Base-by-base conservation (phyloP, 2,329 filamentous ascomycete species). In the Berkeleyomyces rouxiae region DNA sequence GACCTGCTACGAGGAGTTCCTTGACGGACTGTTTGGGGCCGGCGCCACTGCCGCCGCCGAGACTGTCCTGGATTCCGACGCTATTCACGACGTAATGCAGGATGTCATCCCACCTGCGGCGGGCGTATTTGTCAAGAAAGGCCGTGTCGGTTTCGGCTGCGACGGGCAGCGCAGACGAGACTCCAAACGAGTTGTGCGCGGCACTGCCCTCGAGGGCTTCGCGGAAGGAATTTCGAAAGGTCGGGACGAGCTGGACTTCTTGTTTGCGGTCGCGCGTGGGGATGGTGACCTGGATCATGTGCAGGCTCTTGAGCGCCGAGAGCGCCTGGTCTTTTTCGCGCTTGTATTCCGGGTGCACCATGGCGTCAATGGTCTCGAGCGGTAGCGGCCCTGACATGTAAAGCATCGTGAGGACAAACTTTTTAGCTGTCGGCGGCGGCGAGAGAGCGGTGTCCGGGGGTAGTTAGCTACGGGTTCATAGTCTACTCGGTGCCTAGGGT, bases 41-140 rank as follows among this genome's bases (percentile, higher is more conserved):
- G 63, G 74, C 72, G 9, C 76, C 74, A 47, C 76, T 74, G 74
- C 40, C 77, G 78, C 49, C 77, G 73, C 13, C 76, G 74, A 70
- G 66, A 23, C 36, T 57, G 9, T 65, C 75, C 70, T 69, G 77
- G 71, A 66, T 81, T 1, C 82, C 84, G 7, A 87, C 85, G 65
- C 83, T 86, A 64, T 86, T 88, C 23, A 99, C 93, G 71, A 99
- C 91, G 70, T 90, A 99, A 72, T 96, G 93, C 58, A 99, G 74
- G 37, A 99, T 96, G 36, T 90, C 87, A 73, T 99, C 95, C 91
- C 93, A 99, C 70, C 95, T 91, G 68, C 82, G 82, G 62, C 88
- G 83, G 4, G 93, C 90, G 74, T 92, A 95, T 37, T 84, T 80
- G 70, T 99, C 93, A 63, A 99, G 80, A 67, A 87, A 89, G 1